Evolutionary conservation across 140 eudicot species (phyloP).

Genomic region (Stevia rebaudiana): DNA sequence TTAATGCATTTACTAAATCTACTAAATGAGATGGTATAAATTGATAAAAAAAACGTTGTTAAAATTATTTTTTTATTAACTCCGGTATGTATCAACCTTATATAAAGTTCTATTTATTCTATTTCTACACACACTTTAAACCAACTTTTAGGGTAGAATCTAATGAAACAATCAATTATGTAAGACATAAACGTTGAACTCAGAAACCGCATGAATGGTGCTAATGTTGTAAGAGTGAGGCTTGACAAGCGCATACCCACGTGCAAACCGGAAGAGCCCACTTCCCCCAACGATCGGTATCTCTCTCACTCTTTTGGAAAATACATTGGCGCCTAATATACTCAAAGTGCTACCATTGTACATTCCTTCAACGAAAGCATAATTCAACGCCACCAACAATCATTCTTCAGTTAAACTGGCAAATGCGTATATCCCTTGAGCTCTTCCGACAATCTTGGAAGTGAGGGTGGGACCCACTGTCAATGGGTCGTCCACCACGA

Average conservation of each 20-base stretch:
- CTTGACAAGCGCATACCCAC: slow-evolving; percentile 33
- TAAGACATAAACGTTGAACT: slow-evolving; percentile 25
- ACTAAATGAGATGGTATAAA: too few relatives aligned
- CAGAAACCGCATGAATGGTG: slow-evolving; percentile 31
- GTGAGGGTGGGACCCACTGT: slow-evolving; percentile 39
- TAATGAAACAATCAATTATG: slow-evolving; percentile 28
- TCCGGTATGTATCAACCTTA: too few relatives aligned
- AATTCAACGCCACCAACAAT: slow-evolving; percentile 28
- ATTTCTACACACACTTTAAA: too few relatives aligned
- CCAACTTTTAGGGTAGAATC: too few relatives aligned
- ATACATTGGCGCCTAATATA: slow-evolving; percentile 20
- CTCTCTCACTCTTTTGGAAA: slow-evolving; percentile 27
- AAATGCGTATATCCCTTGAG: slow-evolving; percentile 42
- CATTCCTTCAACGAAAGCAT: slow-evolving; percentile 28
- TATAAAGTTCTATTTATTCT: too few relatives aligned
- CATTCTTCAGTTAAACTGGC: slow-evolving; percentile 19
- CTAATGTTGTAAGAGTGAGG: slow-evolving; percentile 6
- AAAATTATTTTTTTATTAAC: too few relatives aligned
- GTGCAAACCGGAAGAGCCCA: slow-evolving; percentile 35
- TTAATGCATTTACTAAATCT: too few relatives aligned
- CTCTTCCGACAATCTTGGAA: slow-evolving; percentile 51
- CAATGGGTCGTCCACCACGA: slow-evolving; percentile 40
- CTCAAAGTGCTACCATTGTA: slow-evolving; percentile 39
- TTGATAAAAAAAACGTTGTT: too few relatives aligned
- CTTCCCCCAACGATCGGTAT: slow-evolving; percentile 36